Conservation (phyloP, 345 rosid species). For the Populus simonii region DNA sequence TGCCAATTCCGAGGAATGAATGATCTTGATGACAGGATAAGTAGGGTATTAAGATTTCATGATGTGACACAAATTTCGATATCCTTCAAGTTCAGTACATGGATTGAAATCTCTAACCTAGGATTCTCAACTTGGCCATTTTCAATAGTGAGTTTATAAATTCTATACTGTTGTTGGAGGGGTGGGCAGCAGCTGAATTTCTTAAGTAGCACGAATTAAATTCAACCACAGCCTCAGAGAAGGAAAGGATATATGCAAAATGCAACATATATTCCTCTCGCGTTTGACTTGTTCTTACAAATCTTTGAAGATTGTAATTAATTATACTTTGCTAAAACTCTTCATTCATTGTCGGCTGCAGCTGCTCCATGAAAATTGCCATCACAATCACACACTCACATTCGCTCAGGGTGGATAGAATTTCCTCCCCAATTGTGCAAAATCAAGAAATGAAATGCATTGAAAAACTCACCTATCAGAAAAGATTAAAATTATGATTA, state of each 20-base stretch:
- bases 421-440: background rate
- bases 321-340: background rate
- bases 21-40: background rate
- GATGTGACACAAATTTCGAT: background rate
- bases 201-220: background rate
- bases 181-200: no score
- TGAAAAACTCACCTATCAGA: background rate
- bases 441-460: background rate
- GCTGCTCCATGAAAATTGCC: background rate
- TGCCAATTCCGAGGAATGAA: background rate
- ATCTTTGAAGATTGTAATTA: no score
- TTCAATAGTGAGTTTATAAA: no score
- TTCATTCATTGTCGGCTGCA: background rate
- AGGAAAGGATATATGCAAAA: background rate
- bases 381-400: background rate
- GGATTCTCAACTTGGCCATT: background rate
- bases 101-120: no score
- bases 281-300: background rate
- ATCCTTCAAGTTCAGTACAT: background rate
- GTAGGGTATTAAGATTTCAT: no score
- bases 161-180: no score
- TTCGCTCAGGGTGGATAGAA: background rate
- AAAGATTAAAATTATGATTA: no score
- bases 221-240: background rate
- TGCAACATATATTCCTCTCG: background rate